Percentiles rank a stretch among this genome's conserved stretches.
phyloP scores from a whole-genome alignment of 1,139 yeast species.

The Chernovozyma aurita region DNA sequence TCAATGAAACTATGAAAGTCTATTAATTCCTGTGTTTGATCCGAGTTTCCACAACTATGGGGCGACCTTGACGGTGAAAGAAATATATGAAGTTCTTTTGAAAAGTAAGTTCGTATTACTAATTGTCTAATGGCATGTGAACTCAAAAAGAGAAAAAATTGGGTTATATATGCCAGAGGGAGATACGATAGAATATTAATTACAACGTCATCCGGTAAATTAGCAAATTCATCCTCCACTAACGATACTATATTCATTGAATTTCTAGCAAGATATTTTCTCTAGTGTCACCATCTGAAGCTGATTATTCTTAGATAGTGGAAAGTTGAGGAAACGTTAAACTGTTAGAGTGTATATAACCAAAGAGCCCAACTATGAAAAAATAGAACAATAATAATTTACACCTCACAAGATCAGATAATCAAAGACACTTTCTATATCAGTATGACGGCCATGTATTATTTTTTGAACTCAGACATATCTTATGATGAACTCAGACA shows the following conservation, averaged over 20 bases:
- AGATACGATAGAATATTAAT: conserved; percentile 19
- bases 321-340: neutral
- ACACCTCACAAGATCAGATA: no score
- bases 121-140: conserved; percentile 17
- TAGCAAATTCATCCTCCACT: conserved; percentile 6
- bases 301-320: neutral
- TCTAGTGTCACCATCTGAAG: neutral
- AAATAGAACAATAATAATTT: no score
- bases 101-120: conserved; percentile 24
- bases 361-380: no score
- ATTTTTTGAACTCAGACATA: no score
- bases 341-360: neutral
- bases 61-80: conserved; percentile 3
- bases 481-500: no score
- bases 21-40: conserved; percentile 15
- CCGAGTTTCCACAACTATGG: conserved; percentile 20
- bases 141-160: conserved; percentile 18
- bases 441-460: no score
- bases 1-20: conserved; percentile 28
- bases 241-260: neutral
- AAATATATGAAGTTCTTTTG: conserved; percentile 27
- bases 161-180: conserved; percentile 24
- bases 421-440: no score
- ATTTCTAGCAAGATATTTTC: neutral
- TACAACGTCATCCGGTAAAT: conserved; percentile 24